These are phyloP conservation scores for Pichia eremophila DNA, from an alignment of 805 yeast species.

Conservation along the genomic window DNA sequence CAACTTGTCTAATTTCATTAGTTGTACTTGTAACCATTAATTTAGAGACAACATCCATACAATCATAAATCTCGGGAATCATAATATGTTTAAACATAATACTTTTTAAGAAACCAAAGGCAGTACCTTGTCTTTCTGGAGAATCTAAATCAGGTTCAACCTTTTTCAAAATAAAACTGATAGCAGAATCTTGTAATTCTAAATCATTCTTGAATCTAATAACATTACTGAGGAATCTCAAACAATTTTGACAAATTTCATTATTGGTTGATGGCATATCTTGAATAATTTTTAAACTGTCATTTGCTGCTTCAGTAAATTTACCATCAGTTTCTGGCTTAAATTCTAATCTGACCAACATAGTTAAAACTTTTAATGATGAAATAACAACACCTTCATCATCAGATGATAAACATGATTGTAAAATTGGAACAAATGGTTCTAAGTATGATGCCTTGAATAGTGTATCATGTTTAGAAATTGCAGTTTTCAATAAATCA, in stretches of 20 bases:
- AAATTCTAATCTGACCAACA: conserved; percentile 54
- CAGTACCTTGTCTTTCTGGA: conserved; percentile 79
- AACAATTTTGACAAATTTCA: conserved; percentile 71
- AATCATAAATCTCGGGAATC: conserved; percentile 85
- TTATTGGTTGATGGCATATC: conserved; percentile 70
- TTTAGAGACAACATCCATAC: conserved; percentile 69
- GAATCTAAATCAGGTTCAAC: conserved; percentile 84
- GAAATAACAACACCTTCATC: conserved; percentile 73
- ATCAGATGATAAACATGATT: conserved; percentile 48
- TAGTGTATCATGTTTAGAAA: conserved; percentile 53
- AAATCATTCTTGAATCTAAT: conserved; percentile 62
- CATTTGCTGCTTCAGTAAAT: conserved; percentile 54
- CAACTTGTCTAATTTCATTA: conserved; percentile 69
- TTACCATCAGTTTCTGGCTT: conserved; percentile 39
- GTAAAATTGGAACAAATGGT: conserved; percentile 69
- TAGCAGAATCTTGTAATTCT: conserved; percentile 56
- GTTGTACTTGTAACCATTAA: conserved; percentile 88
- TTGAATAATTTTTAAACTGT: conserved; percentile 52
- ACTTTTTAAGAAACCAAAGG: conserved; percentile 75
- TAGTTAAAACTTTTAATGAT: conserved; percentile 51
- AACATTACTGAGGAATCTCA: conserved; percentile 63
- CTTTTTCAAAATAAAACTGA: conserved; percentile 62
- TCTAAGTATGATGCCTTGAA: conserved; percentile 50
- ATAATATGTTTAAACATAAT: conserved; percentile 63
- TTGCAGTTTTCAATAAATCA: conserved; percentile 64